phyloP scores from a whole-genome alignment of 2,329 filamentous ascomycete species.

The Curvularia hawaiiensis region DNA sequence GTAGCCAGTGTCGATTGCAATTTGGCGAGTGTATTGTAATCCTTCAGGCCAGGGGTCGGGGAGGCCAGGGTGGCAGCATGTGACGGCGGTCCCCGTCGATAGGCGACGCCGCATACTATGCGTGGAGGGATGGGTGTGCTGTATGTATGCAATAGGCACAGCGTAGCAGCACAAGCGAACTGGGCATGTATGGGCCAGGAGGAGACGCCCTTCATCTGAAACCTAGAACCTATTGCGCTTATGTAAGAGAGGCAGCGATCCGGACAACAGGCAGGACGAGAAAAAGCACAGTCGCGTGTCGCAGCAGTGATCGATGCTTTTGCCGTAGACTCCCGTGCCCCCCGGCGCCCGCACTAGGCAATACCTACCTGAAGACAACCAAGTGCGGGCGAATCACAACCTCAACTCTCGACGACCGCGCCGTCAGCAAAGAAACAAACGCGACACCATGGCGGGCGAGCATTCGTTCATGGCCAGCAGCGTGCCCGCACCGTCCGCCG shows the following conservation, averaged over 20 bases:
- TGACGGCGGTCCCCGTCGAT: background rate
- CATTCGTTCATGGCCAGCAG: constrained; percentile 48
- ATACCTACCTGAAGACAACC: constrained; percentile 14
- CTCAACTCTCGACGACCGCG: constrained; percentile 20
- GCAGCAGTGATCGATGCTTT: constrained; percentile 9
- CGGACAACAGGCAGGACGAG: background rate
- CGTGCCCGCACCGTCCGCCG: constrained; percentile 32
- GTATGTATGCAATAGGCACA: background rate
- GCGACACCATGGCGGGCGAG: constrained; percentile 43
- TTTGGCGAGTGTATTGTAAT: constrained; percentile 2
- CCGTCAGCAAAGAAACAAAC: constrained; percentile 3
- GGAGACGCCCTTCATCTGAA: background rate
- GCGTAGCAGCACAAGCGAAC: background rate
- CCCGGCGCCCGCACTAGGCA: constrained; percentile 16
- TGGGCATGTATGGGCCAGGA: no score
- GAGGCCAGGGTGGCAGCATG: background rate
- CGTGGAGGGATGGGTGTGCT: background rate
- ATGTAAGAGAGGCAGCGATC: background rate
- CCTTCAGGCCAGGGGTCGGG: background rate
- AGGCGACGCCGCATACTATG: no score
- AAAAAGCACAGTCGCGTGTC: constrained; percentile 14
- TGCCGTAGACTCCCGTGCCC: constrained; percentile 16
- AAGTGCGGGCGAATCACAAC: constrained; percentile 24
- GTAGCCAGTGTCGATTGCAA: constrained; percentile 1
- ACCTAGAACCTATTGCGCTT: background rate